Evolutionary conservation across 2,329 filamentous ascomycete species (phyloP), one percentile per base, ranked within the genome.

Genomic region (Kalmusia sp.): DNA sequence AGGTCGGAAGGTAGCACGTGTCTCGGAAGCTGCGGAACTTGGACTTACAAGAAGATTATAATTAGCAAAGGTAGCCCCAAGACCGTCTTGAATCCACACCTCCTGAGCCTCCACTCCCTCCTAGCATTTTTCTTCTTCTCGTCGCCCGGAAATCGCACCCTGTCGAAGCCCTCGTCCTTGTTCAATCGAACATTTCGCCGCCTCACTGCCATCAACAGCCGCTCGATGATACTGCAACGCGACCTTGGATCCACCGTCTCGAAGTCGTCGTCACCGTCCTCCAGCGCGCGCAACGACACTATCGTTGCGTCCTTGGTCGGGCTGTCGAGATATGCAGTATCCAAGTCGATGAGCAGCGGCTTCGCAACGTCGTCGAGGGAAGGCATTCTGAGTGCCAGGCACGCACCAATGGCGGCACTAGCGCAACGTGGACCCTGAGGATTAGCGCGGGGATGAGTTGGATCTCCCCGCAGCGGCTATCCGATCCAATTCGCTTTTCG

Each of bases 41-140:
- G 15, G 21, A 64, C 71, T 68, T 66, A 74, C 71, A 74, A 73
- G 52, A 73, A 64, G 49, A 62, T 59, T 7, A 73, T 38, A 11
- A 69, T 47, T 15, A 64, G 47, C 45, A 66, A 46, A 2, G 64
- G 57, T 8, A 68, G 25, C 15, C 52, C 55, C 46, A 67, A 38
- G 52, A 59, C 63, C 6, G 55, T 53, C 51, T 46, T 63, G 17
- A 51, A 53, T 25, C 59, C 57, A 51, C 61, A 44, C 35, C 57
- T 62, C 53, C 54, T 69, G 30, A 45, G 28, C 25, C 52, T 64
- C 48, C 60, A 59, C n/a, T 51, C 51, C 35, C 54, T 59, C 25
- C 47, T 59, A 43, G 48, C 45, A 14, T 41, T 45, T 22, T 50
- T 59, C 55, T 55, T 62, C 58, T 65, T 67, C 27, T 65, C 62